Percentiles rank a stretch among this genome's conserved stretches.
Conservation (phyloP, 768 basidiomycete species). For the Pulveroboletus frians region DNA sequence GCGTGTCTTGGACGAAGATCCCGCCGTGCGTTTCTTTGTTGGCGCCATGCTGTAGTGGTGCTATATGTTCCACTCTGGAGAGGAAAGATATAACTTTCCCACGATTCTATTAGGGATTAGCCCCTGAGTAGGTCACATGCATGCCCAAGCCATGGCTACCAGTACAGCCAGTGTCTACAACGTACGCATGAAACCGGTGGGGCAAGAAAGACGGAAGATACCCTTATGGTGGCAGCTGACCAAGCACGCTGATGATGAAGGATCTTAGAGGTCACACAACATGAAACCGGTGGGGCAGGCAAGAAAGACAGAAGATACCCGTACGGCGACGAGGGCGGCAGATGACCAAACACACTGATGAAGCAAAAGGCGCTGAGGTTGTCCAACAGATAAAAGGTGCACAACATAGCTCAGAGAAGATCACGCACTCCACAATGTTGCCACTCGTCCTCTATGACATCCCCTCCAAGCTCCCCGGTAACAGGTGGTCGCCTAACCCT, state of each 20-base stretch:
- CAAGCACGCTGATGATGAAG: conserved; percentile 4
- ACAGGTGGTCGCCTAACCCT: conserved; percentile 35
- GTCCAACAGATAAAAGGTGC: conserved; percentile 1
- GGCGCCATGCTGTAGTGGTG: conserved; percentile 22
- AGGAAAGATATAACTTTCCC: conserved; percentile 6
- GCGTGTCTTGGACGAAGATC: conserved; percentile 31
- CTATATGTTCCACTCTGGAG: not conserved
- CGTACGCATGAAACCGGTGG: not conserved
- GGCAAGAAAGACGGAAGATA: not conserved
- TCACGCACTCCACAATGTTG: conserved; percentile 12
- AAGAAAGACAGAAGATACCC: not conserved
- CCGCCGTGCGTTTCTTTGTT: conserved; percentile 27
- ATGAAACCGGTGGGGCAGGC: not conserved
- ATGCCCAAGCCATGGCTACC: no score
- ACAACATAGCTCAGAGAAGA: not conserved
- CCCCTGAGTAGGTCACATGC: not conserved
- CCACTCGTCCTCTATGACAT: conserved; percentile 36
- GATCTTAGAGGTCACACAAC: no score
- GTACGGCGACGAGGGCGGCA: not conserved
- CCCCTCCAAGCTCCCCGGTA: conserved; percentile 27
- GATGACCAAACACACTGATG: conserved; percentile 3
- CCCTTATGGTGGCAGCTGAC: not conserved
- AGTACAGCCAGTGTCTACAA: no score
- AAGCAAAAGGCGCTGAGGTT: not conserved
- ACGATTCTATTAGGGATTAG: not conserved